These are phyloP conservation scores for Brassica carinata DNA, from an alignment of 345 rosid genomes.

Conservation along the genomic window DNA sequence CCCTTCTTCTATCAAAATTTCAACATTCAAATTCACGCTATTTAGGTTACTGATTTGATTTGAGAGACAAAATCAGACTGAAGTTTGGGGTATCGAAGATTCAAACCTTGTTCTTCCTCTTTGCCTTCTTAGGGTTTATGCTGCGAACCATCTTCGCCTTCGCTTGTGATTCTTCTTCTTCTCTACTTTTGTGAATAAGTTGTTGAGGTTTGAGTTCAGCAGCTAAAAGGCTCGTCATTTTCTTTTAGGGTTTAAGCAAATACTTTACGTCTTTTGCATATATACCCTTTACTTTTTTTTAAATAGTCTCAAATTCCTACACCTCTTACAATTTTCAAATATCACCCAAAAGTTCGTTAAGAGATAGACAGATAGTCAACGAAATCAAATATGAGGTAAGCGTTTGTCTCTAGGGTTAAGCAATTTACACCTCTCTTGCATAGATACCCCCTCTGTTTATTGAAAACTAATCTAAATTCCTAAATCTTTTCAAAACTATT, in stretches of 20 bases:
- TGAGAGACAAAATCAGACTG: background rate
- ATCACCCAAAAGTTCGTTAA: background rate
- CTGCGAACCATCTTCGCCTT: constrained; percentile 63
- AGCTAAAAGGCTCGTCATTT: background rate
- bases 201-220: background rate
- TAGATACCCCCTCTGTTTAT: background rate
- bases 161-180: background rate
- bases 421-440: constrained; percentile 18
- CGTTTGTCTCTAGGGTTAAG: constrained; percentile 30
- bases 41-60: background rate
- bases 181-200: background rate
- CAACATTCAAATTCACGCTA: background rate
- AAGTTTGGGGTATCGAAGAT: background rate
- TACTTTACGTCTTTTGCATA: background rate
- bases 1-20: constrained; percentile 41
- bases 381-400: background rate
- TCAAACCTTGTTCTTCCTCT: constrained; percentile 76
- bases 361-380: background rate
- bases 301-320: background rate
- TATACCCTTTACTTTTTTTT: background rate
- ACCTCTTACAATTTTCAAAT: background rate
- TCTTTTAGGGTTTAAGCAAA: background rate
- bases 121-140: constrained; percentile 72
- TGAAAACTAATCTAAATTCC: background rate
- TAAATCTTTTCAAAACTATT: background rate